These are phyloP conservation scores for Geranomyces variabilis DNA, from an alignment of 192 early-diverging fungal species.

Conservation along the genomic window DNA sequence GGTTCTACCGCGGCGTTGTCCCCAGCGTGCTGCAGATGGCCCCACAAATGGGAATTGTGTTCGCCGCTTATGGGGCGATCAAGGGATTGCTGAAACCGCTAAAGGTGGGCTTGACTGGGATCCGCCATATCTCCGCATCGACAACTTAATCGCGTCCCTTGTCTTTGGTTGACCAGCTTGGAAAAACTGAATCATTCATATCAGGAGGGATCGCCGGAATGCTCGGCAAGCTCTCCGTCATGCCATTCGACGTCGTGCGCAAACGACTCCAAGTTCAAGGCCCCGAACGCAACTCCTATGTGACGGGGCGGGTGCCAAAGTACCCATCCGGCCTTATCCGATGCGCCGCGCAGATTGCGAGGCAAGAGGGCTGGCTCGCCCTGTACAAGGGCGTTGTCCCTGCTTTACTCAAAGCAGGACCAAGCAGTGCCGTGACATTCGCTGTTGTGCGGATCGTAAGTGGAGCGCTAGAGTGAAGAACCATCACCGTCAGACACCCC, in stretches of 20 bases:
- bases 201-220: slow-evolving; percentile 81
- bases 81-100: slow-evolving; percentile 46
- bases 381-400: slow-evolving; percentile 89
- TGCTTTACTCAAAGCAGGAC: slow-evolving; percentile 83
- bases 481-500: too few relatives aligned
- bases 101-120: slow-evolving; percentile 46
- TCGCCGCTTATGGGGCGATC: slow-evolving; percentile 74
- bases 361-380: slow-evolving; percentile 76
- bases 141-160: too few relatives aligned
- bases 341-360: slow-evolving; percentile 68
- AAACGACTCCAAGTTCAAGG: slow-evolving; percentile 73
- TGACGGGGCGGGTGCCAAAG: slow-evolving; percentile 62
- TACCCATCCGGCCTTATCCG: slow-evolving; percentile 61
- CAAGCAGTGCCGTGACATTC: slow-evolving; percentile 85
- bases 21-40: slow-evolving; percentile 86
- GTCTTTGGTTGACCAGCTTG: slow-evolving; percentile 9
- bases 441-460: slow-evolving; percentile 57
- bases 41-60: slow-evolving; percentile 94
- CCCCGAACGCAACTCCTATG: slow-evolving; percentile 63
- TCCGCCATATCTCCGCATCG: background rate
- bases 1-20: slow-evolving; percentile 85
- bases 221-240: slow-evolving; percentile 81
- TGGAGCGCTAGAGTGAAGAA: too few relatives aligned
- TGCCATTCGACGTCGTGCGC: slow-evolving; percentile 86
- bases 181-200: slow-evolving; percentile 63